A percentile compares a stretch with the other conserved stretches of the same genome.
Evolutionary conservation across 495 filamentous ascomycete species (phyloP).

Genomic region (Podospora pseudocomata): DNA sequence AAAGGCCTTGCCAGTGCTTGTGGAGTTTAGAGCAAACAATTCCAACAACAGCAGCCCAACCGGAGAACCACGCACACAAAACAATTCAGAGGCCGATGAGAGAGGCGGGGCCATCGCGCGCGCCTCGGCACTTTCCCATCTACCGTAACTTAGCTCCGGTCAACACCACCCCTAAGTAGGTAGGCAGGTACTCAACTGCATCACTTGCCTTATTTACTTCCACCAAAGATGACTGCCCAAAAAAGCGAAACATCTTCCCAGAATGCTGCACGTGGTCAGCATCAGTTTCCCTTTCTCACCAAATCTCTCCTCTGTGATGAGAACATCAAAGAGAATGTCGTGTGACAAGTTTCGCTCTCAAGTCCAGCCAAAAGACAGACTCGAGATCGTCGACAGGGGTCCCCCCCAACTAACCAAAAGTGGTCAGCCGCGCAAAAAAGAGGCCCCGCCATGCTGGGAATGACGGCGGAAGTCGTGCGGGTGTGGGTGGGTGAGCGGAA

Average conservation of each 20-base stretch:
- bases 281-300: background rate
- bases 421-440: background rate
- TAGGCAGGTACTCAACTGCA: background rate
- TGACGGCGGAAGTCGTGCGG: background rate
- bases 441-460: background rate
- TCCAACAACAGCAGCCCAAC: background rate
- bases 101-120: background rate
- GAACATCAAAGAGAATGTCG: background rate
- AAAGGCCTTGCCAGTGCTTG: no score
- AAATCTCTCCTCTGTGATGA: background rate
- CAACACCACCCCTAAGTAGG: background rate
- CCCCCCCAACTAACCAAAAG: background rate
- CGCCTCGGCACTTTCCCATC: background rate
- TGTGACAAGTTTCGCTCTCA: background rate
- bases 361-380: background rate
- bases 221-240: background rate
- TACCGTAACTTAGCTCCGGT: background rate
- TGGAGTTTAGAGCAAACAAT: background rate
- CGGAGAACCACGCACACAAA: background rate
- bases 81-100: background rate
- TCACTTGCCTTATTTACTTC: background rate
- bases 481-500: background rate
- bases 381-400: background rate
- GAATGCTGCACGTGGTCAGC: background rate
- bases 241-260: background rate